Evolutionary conservation across 2,329 filamentous ascomycete genomes (phyloP), one percentile per base, ranked within the genome.

Genomic region (Thelonectria blattea): DNA sequence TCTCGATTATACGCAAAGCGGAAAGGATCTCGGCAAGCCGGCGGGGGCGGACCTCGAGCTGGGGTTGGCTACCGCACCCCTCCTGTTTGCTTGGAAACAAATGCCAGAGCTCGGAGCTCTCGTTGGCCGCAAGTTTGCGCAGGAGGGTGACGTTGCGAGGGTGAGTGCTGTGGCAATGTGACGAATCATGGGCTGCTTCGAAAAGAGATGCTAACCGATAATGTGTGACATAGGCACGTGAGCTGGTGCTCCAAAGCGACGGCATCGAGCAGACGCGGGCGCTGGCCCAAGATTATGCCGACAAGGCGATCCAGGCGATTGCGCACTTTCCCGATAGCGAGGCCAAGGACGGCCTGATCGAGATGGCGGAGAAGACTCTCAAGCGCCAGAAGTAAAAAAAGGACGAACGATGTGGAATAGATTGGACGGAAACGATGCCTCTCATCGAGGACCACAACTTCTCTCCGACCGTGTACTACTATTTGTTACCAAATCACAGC

Each of bases 61-160:
- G 30, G 95, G 95, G 5, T 83, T 99, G 58, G 95, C 95, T 45
- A 99, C 95, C 12, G 95, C 95, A 12, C 95, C 95, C 15, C 79
- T 99, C 65, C 80, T 99, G 43, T 99, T 98, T 80, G 95, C 95
- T 1, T 99, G 95, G 95, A 93, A 93, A 79, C 86, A 90, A 66
- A 91, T 91, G 71, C 86, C 88, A 22, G 92, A 95, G 76, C 80
- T 99, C 27, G 95, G 95, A 5, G 86, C 87, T 53, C 80, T 99
- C 66, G 95, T 99, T 15, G 95, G 95, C 47, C 88, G 95, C 77
- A 97, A 96, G 78, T 99, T 99, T 75, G 82, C 84, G 47, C 79
- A 85, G 70, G 86, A 92, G 67, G 95, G 95, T 6, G 95, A 99
- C 79, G 91, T 97, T 50, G 81, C 88, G 68, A 88, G 82, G 83